phyloP scores from a whole-genome alignment of 1,284 basidiomycete species.

The Ceratobasidium sp. region DNA sequence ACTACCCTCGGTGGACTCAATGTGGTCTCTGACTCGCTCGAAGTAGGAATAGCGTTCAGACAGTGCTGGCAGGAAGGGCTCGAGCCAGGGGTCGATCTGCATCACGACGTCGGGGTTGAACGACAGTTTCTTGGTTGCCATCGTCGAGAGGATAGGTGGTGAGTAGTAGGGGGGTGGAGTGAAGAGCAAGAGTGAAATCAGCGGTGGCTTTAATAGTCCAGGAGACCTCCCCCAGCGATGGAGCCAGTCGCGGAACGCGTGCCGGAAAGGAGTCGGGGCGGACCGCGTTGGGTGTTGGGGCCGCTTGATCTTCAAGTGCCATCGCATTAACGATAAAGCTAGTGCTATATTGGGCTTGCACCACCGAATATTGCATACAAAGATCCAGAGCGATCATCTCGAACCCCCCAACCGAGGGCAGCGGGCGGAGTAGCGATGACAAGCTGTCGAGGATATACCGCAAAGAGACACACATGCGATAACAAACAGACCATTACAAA shows the following conservation, averaged over 20 bases:
- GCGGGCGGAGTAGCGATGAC: slow-evolving; percentile 16
- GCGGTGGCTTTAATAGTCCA: slow-evolving; percentile 5
- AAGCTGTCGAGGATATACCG: slow-evolving; percentile 4
- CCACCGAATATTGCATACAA: slow-evolving; percentile 1
- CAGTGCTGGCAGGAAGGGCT: slow-evolving; percentile 75
- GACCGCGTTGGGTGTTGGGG: slow-evolving; percentile 37
- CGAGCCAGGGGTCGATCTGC: slow-evolving; percentile 73
- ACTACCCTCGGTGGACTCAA: slow-evolving; percentile 81
- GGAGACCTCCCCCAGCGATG: neutral
- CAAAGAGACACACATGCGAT: slow-evolving; percentile 1
- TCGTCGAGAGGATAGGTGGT: slow-evolving; percentile 4
- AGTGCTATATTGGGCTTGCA: slow-evolving; percentile 12
- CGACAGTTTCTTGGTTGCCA: slow-evolving; percentile 27
- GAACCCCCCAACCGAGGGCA: slow-evolving; percentile 29
- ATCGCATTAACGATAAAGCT: neutral
- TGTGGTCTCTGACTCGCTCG: slow-evolving; percentile 74
- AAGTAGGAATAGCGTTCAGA: slow-evolving; percentile 73
- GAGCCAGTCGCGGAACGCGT: slow-evolving; percentile 32
- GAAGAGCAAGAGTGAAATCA: slow-evolving; percentile 22
- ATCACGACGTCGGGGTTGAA: slow-evolving; percentile 36
- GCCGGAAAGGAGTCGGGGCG: slow-evolving; percentile 26
- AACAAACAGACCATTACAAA: slow-evolving; percentile 21
- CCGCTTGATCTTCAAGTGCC: slow-evolving; percentile 31
- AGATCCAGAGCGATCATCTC: slow-evolving; percentile 30
- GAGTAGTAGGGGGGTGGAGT: neutral